These are phyloP conservation scores for Claviceps digitariae DNA, from an alignment of 2,329 filamentous ascomycete species.

Conservation along the genomic window DNA sequence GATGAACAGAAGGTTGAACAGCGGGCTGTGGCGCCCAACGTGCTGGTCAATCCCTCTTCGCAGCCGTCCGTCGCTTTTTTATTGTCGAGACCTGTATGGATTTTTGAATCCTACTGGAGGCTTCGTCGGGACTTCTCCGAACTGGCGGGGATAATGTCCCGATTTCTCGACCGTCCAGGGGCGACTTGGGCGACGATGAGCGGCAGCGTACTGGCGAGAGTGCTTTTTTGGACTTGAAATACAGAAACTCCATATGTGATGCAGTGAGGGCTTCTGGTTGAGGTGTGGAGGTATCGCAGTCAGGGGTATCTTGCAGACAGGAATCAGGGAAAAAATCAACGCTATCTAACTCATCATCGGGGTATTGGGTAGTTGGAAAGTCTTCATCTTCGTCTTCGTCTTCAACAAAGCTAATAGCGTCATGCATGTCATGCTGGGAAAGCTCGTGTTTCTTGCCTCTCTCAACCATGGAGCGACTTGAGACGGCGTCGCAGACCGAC, in stretches of 20 bases:
- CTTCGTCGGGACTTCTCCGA: slow-evolving; percentile 33
- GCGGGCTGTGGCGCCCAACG: slow-evolving; percentile 13
- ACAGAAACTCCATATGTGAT: slow-evolving; percentile 25
- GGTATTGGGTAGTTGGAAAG: slow-evolving; percentile 25
- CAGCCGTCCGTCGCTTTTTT: slow-evolving; percentile 26
- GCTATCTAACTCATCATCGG: slow-evolving; percentile 23
- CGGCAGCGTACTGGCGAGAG: slow-evolving; percentile 19
- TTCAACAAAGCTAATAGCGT: slow-evolving; percentile 19
- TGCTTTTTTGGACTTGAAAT: slow-evolving; percentile 17
- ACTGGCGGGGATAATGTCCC: slow-evolving; percentile 15
- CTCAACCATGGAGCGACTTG: slow-evolving; percentile 22
- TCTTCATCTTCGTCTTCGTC: slow-evolving; percentile 23
- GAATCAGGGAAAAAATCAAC: slow-evolving; percentile 10
- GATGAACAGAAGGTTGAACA: slow-evolving; percentile 26
- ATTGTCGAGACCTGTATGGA: slow-evolving; percentile 25
- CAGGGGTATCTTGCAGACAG: slow-evolving; percentile 21
- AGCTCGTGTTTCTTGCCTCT: slow-evolving; percentile 17
- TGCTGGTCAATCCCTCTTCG: slow-evolving; percentile 28
- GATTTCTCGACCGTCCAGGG: slow-evolving; percentile 15
- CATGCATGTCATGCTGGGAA: slow-evolving; percentile 16
- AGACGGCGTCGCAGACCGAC: slow-evolving; percentile 32
- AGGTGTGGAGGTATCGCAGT: slow-evolving; percentile 31
- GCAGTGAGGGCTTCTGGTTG: slow-evolving; percentile 21
- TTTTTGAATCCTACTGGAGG: slow-evolving; percentile 35
- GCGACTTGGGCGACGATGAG: slow-evolving; percentile 22